Conservation (phyloP, 139 green algal genomes). For the Closterium sp. region DNA sequence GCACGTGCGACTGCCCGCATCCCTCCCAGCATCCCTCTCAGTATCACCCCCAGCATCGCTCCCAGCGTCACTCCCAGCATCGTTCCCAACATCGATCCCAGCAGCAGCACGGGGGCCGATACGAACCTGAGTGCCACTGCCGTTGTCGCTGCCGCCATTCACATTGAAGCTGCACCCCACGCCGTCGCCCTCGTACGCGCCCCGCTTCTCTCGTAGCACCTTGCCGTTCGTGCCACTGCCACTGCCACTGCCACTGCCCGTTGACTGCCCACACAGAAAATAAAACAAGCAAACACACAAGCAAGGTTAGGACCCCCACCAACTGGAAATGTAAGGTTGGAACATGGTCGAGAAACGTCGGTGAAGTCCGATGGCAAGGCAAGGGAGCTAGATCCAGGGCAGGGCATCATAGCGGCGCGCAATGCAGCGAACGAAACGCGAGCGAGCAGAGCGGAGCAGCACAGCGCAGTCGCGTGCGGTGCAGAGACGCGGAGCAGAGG, state of each 20-base stretch:
- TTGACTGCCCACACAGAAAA: constrained; percentile 30
- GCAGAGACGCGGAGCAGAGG: not conserved
- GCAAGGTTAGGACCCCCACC: not conserved
- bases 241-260: constrained; percentile 48
- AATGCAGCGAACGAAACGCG: too few relatives aligned
- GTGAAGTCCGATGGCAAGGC: not conserved
- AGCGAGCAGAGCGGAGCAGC: too few relatives aligned
- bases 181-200: not conserved
- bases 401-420: too few relatives aligned
- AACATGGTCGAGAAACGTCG: not conserved
- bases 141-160: constrained; percentile 34
- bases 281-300: not conserved
- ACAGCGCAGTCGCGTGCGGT: too few relatives aligned
- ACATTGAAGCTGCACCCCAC: constrained; percentile 22
- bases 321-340: too few relatives aligned
- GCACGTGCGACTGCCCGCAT: not conserved
- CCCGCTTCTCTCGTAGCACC: not conserved
- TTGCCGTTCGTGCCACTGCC: constrained; percentile 33
- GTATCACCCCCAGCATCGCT: not conserved
- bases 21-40: not conserved
- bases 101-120: constrained; percentile 1
- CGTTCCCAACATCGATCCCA: not conserved
- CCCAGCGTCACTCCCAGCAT: not conserved
- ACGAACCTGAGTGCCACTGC: constrained; percentile 43
- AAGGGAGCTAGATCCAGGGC: not conserved